Conservation (phyloP, 164 flowering plant genomes). For the Vitis labrusca region DNA sequence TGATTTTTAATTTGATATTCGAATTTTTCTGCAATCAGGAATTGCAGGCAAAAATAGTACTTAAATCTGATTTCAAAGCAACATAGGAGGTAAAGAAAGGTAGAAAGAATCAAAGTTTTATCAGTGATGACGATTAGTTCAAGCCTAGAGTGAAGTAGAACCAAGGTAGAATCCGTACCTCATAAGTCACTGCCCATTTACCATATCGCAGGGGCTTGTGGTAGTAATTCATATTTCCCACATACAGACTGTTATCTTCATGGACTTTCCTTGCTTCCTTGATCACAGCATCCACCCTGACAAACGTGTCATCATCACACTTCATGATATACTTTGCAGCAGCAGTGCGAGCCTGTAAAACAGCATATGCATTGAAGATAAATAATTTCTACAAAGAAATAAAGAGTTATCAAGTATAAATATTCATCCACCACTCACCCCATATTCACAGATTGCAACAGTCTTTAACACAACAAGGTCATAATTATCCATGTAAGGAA, state of each 20-base stretch:
- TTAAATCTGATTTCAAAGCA: background rate
- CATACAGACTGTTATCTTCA: conserved; percentile 39
- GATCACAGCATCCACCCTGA: conserved; percentile 55
- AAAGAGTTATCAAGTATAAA: background rate
- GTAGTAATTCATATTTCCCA: conserved; percentile 68
- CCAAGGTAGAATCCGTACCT: conserved; percentile 37
- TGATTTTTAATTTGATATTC: too few relatives aligned
- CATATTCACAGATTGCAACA: conserved; percentile 72
- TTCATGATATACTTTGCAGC: conserved; percentile 67
- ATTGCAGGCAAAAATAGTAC: too few relatives aligned
- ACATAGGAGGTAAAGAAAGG: background rate
- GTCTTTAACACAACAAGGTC: conserved; percentile 78
- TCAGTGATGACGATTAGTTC: too few relatives aligned
- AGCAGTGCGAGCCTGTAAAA: conserved; percentile 43
- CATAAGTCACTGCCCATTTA: conserved; percentile 80
- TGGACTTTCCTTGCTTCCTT: conserved; percentile 39
- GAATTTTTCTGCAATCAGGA: too few relatives aligned
- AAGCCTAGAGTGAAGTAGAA: background rate
- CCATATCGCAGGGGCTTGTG: conserved; percentile 70
- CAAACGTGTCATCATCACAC: conserved; percentile 80
- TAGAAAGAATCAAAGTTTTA: background rate
- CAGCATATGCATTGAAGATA: background rate
- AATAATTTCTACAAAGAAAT: background rate
- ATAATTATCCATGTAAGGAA: conserved; percentile 76
- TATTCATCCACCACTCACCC: conserved; percentile 43